These are phyloP conservation scores for barrel medic (Medicago truncatula) DNA, from an alignment of 306 rosid species.

Conservation along the genomic window MtrunA17r5.0-ANR NC_053042.1:10110501-10111000, in stretches of 20 bases:
- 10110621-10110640: slow-evolving; percentile 22
- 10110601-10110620: slow-evolving; percentile 96
- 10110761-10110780: slow-evolving; percentile 97
- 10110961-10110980: background rate
- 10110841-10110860: slow-evolving; percentile 29
- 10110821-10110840: slow-evolving; percentile 83
- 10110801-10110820: slow-evolving; percentile 88
- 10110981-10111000: background rate
- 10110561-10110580: slow-evolving; percentile 97
- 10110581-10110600: slow-evolving; percentile 91
- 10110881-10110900: background rate
- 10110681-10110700: background rate
- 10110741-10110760: slow-evolving; percentile 53
- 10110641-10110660: too few relatives aligned
- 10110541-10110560: slow-evolving; percentile 58
- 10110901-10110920: background rate
- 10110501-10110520: slow-evolving; percentile 21
- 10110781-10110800: slow-evolving; percentile 88
- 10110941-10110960: background rate
- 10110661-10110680: background rate
- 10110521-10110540: slow-evolving; percentile 23
- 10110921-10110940: background rate
- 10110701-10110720: background rate
- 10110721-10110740: slow-evolving; percentile 29
- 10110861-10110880: slow-evolving; percentile 16